Conservation (phyloP, 805 yeast species). For the Scheffersomyces ergatensis region DNA sequence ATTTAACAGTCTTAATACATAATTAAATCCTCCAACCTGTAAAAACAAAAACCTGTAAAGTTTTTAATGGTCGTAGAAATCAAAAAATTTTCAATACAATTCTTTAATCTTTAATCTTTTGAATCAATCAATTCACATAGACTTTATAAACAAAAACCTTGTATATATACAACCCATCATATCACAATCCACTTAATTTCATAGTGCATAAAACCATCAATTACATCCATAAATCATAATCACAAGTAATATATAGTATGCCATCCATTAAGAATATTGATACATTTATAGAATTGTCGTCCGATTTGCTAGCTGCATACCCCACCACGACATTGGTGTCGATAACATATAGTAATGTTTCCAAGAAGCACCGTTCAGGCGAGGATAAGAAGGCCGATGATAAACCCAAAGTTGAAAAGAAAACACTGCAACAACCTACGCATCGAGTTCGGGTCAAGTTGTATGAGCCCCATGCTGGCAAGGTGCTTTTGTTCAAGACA, state of each 20-base stretch:
- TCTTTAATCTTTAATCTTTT: too few species aligned
- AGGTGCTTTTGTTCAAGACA: conserved; percentile 57
- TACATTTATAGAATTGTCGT: conserved; percentile 27
- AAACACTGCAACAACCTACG: conserved; percentile 15
- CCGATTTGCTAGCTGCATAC: conserved; percentile 32
- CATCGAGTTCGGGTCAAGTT: conserved; percentile 53
- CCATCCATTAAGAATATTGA: conserved; percentile 13
- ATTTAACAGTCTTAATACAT: too few species aligned
- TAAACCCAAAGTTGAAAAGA: conserved; percentile 6
- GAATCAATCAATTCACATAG: background rate
- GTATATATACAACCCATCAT: background rate
- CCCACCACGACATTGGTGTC: conserved; percentile 34
- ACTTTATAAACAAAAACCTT: background rate
- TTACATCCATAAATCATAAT: background rate
- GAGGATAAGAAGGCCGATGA: conserved; percentile 5
- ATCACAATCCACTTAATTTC: background rate
- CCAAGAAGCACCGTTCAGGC: conserved; percentile 19
- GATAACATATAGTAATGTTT: conserved; percentile 33
- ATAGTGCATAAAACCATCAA: too few species aligned
- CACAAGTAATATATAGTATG: conserved; percentile 3
- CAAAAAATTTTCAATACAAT: too few species aligned
- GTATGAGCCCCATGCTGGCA: conserved; percentile 62
- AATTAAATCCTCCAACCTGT: too few species aligned
- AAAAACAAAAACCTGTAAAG: too few species aligned
- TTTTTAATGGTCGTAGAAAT: too few species aligned